Conservation (phyloP, 106 monocot genomes). For the Hemerocallis citrina region DNA sequence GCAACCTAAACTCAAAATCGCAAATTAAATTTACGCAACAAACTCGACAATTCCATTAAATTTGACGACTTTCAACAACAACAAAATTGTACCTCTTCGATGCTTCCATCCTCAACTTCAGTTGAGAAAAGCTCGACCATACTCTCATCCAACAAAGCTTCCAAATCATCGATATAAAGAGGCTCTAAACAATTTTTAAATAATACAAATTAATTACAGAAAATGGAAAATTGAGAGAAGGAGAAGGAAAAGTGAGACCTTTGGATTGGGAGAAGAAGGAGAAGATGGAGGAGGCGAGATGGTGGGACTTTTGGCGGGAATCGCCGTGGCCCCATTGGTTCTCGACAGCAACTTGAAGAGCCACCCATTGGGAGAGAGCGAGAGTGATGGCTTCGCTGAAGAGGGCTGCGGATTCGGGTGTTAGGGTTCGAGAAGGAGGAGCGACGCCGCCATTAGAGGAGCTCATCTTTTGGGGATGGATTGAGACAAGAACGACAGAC, state of each 20-base stretch:
- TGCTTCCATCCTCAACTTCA: constrained; percentile 30
- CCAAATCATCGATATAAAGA: too few species aligned
- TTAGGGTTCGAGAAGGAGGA: not conserved
- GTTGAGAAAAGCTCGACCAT: too few species aligned
- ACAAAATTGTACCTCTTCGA: constrained; percentile 45
- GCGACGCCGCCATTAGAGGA: too few species aligned
- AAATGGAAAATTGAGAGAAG: too few species aligned
- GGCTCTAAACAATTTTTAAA: not conserved
- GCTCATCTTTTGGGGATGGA: too few species aligned
- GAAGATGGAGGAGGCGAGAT: constrained; percentile 22
- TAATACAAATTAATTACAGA: not conserved
- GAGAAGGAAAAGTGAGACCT: too few species aligned
- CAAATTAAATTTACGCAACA: too few species aligned
- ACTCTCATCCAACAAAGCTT: too few species aligned
- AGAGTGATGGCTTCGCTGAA: constrained; percentile 34
- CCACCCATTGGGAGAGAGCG: constrained; percentile 42
- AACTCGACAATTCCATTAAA: too few species aligned
- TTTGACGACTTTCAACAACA: too few species aligned
- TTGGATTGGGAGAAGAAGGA: constrained; percentile 37
- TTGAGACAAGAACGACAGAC: too few species aligned
- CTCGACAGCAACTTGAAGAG: constrained; percentile 54
- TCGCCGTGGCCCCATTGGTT: constrained; percentile 44
- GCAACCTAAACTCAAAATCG: constrained; percentile 32
- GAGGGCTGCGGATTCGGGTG: constrained; percentile 3
- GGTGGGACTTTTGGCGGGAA: constrained; percentile 33